Base-by-base conservation (phyloP, 495 filamentous ascomycete species). In the Penicillium atrosanguineum region DNA sequence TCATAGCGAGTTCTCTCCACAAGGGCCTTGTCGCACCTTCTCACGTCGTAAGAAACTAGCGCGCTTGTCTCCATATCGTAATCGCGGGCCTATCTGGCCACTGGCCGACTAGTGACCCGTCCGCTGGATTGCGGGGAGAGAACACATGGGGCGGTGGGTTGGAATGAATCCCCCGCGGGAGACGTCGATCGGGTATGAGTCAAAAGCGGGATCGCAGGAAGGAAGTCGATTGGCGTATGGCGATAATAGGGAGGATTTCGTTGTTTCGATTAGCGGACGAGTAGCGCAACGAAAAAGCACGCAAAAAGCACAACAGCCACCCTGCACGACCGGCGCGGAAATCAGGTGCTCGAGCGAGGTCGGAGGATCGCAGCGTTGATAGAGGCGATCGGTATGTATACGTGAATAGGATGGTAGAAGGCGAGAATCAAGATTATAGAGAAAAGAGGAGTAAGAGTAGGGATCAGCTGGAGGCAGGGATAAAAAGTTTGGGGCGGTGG, bases 281-380 rank as follows among this genome's bases (percentile, higher is more conserved):
- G 31, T 34, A 34, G 11, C 31, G 31, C 4, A 34, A 34, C 6
- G 9, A 15, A 34, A 34, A 1, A 34, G 31, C 31, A 34, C 3
- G 12, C 8, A 2, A 34, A 34, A 34, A 14, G 38, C 53, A 57
- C 25, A 44, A 52, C 44, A 52, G 50, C 51, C 52, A 42, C 55
- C 57, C 59, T 56, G 50, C 55, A 64, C 62, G 62, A 54, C 59
- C 62, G 52, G 59, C 59, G 62, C 55, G 50, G 50, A 43, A 52
- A 23, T 62, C 53, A 51, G 56, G 47, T 46, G 26, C 9, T 52
- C 31, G 48, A 26, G 23, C n/a, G 11, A 29, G 55, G 41, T 46
- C 19, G 8, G 47, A 18, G 18, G 48, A 50, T 36, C 48, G 54
- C 29, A 31, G 34, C 15, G 16, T 19, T 41, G 46, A 50, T 48